A percentile compares a stretch with the other conserved stretches of the same genome.
Evolutionary conservation across 2,329 filamentous ascomycete species (phyloP).

Genomic region (Colletotrichum falcatum): DNA sequence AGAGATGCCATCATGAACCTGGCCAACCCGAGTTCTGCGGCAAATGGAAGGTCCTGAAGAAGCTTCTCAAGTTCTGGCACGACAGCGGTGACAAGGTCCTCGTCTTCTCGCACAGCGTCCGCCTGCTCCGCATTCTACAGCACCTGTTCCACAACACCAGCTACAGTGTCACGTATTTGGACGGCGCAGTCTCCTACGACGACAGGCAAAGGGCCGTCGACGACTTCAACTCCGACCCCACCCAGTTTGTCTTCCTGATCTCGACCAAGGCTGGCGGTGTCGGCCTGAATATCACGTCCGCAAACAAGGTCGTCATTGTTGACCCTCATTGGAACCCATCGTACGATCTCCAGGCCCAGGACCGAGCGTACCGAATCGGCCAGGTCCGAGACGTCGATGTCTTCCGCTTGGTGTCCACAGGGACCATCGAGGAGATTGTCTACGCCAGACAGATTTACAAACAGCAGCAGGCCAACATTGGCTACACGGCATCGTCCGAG

Average conservation of each 20-base stretch:
- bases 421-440: conserved; percentile 96
- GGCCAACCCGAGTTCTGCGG: conserved; percentile 91
- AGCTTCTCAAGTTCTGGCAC: conserved; percentile 90
- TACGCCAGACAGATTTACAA: conserved; percentile 99
- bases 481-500: conserved; percentile 92
- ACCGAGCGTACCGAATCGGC: conserved; percentile 95
- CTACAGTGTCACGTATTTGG: conserved; percentile 92
- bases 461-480: conserved; percentile 98
- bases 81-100: conserved; percentile 92
- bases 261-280: conserved; percentile 94
- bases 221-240: conserved; percentile 89
- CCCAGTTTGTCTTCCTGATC: conserved; percentile 94
- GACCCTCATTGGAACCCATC: conserved; percentile 98
- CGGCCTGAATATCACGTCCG: conserved; percentile 95
- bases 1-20: conserved; percentile 84
- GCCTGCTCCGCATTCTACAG: conserved; percentile 84
- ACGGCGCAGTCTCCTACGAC: conserved; percentile 85
- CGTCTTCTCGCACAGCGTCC: conserved; percentile 93
- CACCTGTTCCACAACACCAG: conserved; percentile 88
- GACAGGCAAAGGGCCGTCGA: conserved; percentile 87
- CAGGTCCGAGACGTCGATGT: conserved; percentile 95
- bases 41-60: conserved; percentile 94
- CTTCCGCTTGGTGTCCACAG: conserved; percentile 88
- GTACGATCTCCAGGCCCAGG: conserved; percentile 95
- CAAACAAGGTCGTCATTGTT: conserved; percentile 97